A percentile compares a stretch with the other conserved stretches of the same genome.
These are phyloP conservation scores for Raddia distichophylla DNA, from an alignment of 176 grass and related monocot species.

Conservation along the genomic window DNA sequence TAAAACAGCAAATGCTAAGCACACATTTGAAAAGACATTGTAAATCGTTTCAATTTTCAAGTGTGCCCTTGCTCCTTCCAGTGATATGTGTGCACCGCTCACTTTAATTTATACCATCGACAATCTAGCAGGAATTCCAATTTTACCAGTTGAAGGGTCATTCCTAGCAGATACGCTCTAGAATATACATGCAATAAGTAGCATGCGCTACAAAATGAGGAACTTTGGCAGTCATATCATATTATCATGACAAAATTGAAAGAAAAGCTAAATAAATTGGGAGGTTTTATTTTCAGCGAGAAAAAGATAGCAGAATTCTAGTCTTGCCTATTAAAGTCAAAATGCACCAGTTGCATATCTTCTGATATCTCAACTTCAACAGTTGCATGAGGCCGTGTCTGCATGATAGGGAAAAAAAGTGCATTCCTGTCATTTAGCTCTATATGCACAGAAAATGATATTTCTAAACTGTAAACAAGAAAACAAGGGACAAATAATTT, in stretches of 20 bases:
- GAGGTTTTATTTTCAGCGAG: neutral
- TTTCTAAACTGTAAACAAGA: slow-evolving; percentile 20
- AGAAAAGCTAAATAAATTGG: slow-evolving; percentile 15
- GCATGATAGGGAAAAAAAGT: slow-evolving; percentile 22
- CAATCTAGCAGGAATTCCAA: slow-evolving; percentile 2
- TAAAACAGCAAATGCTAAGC: neutral
- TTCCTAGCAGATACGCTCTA: neutral
- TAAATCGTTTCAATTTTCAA: neutral
- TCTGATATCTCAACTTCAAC: slow-evolving; percentile 99
- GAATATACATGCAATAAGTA: slow-evolving; percentile 2
- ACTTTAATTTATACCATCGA: neutral
- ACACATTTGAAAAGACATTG: neutral
- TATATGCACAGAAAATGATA: neutral
- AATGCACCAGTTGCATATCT: slow-evolving; percentile 98
- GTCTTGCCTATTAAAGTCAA: slow-evolving; percentile 73
- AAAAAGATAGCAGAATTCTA: slow-evolving; percentile 13
- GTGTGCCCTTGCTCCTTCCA: neutral
- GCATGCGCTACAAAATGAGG: neutral
- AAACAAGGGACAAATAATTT: slow-evolving; percentile 18
- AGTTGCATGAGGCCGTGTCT: slow-evolving; percentile 97
- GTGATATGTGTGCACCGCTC: neutral
- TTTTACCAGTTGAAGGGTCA: slow-evolving; percentile 7
- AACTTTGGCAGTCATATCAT: slow-evolving; percentile 15
- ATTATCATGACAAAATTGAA: neutral
- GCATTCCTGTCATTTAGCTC: neutral